phyloP scores from a whole-genome alignment of 2,329 filamentous ascomycete genomes.

The Nothophoma quercina region DNA sequence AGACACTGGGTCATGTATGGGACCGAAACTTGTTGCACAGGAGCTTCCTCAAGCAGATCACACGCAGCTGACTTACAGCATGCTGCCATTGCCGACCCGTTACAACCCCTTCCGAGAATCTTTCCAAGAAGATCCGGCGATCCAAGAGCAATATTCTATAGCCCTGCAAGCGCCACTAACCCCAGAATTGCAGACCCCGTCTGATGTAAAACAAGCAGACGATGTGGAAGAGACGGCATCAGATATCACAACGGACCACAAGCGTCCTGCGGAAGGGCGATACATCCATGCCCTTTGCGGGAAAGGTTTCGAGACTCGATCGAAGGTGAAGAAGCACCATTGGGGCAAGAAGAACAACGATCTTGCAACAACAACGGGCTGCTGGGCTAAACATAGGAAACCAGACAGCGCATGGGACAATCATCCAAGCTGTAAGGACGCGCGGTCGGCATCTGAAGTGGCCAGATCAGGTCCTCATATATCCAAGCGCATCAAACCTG shows the following conservation, averaged over 20 bases:
- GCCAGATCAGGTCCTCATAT: background rate
- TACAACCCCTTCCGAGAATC: background rate
- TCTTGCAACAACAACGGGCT: conserved; percentile 37
- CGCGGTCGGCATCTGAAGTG: background rate
- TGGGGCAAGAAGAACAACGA: conserved; percentile 38
- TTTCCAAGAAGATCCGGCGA: too few species aligned
- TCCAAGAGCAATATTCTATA: background rate
- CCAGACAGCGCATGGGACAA: conserved; percentile 42
- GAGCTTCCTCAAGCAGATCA: too few species aligned
- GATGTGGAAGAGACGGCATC: background rate
- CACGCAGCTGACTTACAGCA: background rate
- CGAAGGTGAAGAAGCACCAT: conserved; percentile 45
- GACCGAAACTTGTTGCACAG: background rate
- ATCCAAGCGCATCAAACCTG: background rate
- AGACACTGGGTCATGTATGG: background rate
- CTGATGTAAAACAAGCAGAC: background rate
- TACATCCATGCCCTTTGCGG: conserved; percentile 44
- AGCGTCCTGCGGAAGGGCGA: background rate
- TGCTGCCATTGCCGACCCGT: background rate
- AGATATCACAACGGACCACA: background rate
- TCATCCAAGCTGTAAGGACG: conserved; percentile 38
- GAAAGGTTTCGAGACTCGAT: conserved; percentile 31
- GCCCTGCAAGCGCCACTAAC: background rate
- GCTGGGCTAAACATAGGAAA: conserved; percentile 42
- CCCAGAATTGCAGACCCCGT: background rate